Evolutionary conservation across 2,329 filamentous ascomycete species (phyloP).

Genomic region (Passalora sequoiae): DNA sequence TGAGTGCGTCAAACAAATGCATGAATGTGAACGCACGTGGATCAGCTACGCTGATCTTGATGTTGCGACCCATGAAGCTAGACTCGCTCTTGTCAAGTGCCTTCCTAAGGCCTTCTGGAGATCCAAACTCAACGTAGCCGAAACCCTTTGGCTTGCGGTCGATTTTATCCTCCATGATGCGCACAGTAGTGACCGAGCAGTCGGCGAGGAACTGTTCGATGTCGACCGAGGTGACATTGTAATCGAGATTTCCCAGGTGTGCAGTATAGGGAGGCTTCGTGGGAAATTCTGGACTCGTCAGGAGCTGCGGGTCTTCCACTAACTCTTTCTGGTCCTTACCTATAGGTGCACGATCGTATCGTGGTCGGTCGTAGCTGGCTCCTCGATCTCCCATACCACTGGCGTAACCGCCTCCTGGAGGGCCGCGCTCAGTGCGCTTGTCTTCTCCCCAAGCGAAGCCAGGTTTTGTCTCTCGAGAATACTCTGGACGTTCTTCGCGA

Average conservation of each 20-base stretch:
- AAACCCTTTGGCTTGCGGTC: slow-evolving; percentile 95
- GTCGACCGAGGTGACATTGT: slow-evolving; percentile 80
- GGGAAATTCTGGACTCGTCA: no score
- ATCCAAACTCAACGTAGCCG: slow-evolving; percentile 91
- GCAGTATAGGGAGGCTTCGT: slow-evolving; percentile 92
- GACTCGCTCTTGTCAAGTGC: slow-evolving; percentile 77
- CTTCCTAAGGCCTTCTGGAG: slow-evolving; percentile 83
- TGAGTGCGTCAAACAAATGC: neutral
- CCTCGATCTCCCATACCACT: slow-evolving; percentile 24
- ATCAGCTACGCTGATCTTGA: slow-evolving; percentile 93
- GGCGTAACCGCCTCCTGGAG: slow-evolving; percentile 18
- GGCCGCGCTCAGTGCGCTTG: slow-evolving; percentile 5
- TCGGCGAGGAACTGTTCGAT: slow-evolving; percentile 79
- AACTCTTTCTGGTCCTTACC: no score
- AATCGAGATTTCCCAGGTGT: slow-evolving; percentile 93
- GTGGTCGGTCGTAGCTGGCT: slow-evolving; percentile 33
- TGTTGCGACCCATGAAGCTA: slow-evolving; percentile 79
- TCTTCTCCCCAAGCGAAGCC: slow-evolving; percentile 29
- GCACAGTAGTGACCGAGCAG: slow-evolving; percentile 82
- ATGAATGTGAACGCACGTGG: slow-evolving; percentile 65
- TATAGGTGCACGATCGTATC: slow-evolving; percentile 60
- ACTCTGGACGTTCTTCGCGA: slow-evolving; percentile 31
- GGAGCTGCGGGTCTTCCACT: no score
- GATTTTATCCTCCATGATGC: slow-evolving; percentile 94
- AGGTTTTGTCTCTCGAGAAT: slow-evolving; percentile 47